Percentiles rank a stretch among this genome's conserved stretches.
These are phyloP conservation scores for Stylonectria norvegica DNA, from an alignment of 2,329 filamentous ascomycete species.

Conservation along the genomic window DNA sequence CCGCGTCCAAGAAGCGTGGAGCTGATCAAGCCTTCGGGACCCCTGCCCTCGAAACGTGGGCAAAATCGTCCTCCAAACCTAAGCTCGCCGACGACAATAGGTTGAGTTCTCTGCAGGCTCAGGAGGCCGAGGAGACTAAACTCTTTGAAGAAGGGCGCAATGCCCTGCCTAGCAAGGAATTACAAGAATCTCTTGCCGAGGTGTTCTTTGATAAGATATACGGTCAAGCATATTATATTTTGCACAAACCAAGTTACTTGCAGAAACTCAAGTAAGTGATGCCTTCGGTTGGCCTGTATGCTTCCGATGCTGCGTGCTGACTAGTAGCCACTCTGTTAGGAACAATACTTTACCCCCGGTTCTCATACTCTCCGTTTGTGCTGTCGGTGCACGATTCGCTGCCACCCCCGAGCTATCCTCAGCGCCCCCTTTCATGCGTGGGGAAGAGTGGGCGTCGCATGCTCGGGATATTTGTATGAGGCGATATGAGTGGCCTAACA, in stretches of 20 bases:
- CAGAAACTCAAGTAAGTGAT: slow-evolving; percentile 65
- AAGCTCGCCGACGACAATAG: slow-evolving; percentile 42
- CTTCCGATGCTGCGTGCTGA: slow-evolving; percentile 7
- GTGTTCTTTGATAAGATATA: slow-evolving; percentile 96
- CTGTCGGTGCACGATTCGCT: slow-evolving; percentile 91
- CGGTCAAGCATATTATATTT: slow-evolving; percentile 87
- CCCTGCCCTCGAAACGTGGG: slow-evolving; percentile 81
- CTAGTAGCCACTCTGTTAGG: too few species aligned
- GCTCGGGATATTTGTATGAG: slow-evolving; percentile 85
- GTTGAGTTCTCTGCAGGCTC: slow-evolving; percentile 53
- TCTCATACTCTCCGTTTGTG: slow-evolving; percentile 88
- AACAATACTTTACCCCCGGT: slow-evolving; percentile 74
- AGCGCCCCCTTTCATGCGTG: slow-evolving; percentile 74
- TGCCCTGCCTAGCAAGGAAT: slow-evolving; percentile 75
- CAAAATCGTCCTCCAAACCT: slow-evolving; percentile 54
- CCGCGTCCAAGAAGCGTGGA: slow-evolving; percentile 70
- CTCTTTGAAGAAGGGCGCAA: slow-evolving; percentile 79
- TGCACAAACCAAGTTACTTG: slow-evolving; percentile 98
- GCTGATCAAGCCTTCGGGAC: slow-evolving; percentile 84
- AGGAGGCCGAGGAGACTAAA: slow-evolving; percentile 70
- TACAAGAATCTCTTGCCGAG: slow-evolving; percentile 90
- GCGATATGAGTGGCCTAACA: slow-evolving; percentile 91
- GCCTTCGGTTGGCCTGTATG: not conserved
- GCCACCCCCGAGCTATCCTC: slow-evolving; percentile 75
- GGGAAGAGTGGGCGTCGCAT: slow-evolving; percentile 84